Evolutionary conservation across 2,329 filamentous ascomycete species (phyloP).

Genomic region (Byssothecium circinans): DNA sequence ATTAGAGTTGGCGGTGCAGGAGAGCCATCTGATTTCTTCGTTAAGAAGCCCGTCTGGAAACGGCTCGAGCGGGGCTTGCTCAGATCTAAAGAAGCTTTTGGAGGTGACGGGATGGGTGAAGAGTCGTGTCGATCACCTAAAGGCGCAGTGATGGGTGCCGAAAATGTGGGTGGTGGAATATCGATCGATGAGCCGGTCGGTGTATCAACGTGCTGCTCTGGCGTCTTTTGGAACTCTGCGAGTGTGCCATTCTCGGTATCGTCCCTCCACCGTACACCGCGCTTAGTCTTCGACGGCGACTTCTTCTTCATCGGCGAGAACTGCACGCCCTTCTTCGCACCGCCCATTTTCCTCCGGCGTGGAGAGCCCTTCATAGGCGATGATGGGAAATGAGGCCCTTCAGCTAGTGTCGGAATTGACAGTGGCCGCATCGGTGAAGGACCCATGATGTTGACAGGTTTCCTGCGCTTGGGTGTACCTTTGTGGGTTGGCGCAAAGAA

Average conservation of each 20-base stretch:
- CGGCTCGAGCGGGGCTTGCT: slow-evolving; percentile 62
- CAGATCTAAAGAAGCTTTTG: slow-evolving; percentile 61
- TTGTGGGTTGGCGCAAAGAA: slow-evolving; percentile 69
- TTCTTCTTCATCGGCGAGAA: slow-evolving; percentile 84
- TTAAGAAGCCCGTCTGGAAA: slow-evolving; percentile 87
- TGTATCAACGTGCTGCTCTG: slow-evolving; percentile 68
- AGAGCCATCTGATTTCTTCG: slow-evolving; percentile 65
- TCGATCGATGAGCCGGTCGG: slow-evolving; percentile 60
- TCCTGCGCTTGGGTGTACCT: slow-evolving; percentile 76
- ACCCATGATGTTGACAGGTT: slow-evolving; percentile 50
- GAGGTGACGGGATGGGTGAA: slow-evolving; percentile 60
- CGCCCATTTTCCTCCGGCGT: slow-evolving; percentile 69
- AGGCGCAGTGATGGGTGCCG: slow-evolving; percentile 38
- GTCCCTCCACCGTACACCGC: slow-evolving; percentile 88
- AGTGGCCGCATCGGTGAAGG: slow-evolving; percentile 52
- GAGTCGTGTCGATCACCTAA: slow-evolving; percentile 46
- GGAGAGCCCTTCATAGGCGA: slow-evolving; percentile 79
- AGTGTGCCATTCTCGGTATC: slow-evolving; percentile 84
- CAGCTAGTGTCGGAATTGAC: slow-evolving; percentile 31
- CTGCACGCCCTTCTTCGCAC: slow-evolving; percentile 69
- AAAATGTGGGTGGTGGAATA: slow-evolving; percentile 57
- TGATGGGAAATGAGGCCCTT: slow-evolving; percentile 46
- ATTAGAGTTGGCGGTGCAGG: slow-evolving; percentile 61
- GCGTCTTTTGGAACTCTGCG: slow-evolving; percentile 90
- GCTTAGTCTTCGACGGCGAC: slow-evolving; percentile 63